phyloP scores from a whole-genome alignment of 2,329 filamentous ascomycete species.

The Penicillium sp. region DNA sequence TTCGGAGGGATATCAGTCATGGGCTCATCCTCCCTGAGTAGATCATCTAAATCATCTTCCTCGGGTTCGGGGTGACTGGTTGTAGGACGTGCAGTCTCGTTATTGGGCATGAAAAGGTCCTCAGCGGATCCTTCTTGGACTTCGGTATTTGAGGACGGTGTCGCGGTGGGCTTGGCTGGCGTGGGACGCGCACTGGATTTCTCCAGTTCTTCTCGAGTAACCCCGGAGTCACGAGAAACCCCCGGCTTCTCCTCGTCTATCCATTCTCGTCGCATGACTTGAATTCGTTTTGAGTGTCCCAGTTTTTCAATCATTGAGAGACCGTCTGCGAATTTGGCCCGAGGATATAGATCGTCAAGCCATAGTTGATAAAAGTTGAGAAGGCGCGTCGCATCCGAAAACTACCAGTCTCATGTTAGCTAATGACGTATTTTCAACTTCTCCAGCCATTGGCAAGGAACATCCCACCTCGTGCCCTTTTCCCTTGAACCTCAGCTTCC shows the following conservation, averaged over 20 bases:
- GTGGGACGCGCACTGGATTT: conserved; percentile 3
- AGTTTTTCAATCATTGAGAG: conserved; percentile 89
- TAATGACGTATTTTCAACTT: not conserved
- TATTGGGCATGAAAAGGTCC: conserved; percentile 35
- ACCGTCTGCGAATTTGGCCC: conserved; percentile 90
- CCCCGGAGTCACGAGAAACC: conserved; percentile 2
- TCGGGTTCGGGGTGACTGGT: conserved; percentile 37
- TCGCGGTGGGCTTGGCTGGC: not conserved
- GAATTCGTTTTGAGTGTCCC: conserved; percentile 79
- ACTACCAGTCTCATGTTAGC: conserved; percentile 53
- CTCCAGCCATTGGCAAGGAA: not conserved
- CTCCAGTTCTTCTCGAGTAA: conserved; percentile 1
- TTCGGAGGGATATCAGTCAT: conserved; percentile 1
- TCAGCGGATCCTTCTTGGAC: conserved; percentile 8
- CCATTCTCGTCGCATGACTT: conserved; percentile 75
- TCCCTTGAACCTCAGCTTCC: conserved; percentile 77
- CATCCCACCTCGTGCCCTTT: conserved; percentile 81
- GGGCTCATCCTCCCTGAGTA: conserved; percentile 51
- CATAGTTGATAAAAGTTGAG: conserved; percentile 92
- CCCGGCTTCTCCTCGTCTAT: conserved; percentile 68
- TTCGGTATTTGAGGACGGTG: not conserved
- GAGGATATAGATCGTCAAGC: conserved; percentile 94
- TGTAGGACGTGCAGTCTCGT: conserved; percentile 8
- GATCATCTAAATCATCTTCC: conserved; percentile 53
- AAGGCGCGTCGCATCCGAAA: conserved; percentile 78